Evolutionary conservation across 352 stramenopile genomes (phyloP).

Genomic region (Globisporangium camurandrum): DNA sequence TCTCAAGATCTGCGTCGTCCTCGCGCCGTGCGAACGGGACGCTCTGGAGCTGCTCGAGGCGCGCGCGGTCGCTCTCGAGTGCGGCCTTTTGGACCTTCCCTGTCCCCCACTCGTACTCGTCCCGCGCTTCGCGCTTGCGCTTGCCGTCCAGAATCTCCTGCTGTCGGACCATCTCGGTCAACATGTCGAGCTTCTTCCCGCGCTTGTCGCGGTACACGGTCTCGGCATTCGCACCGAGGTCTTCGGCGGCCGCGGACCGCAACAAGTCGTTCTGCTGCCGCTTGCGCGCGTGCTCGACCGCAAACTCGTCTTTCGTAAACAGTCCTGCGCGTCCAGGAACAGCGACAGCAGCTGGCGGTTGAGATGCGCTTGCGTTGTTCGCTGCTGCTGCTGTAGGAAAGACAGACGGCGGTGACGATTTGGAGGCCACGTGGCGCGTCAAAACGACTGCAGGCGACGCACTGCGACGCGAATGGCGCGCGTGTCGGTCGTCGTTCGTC

Average conservation of each 20-base stretch:
- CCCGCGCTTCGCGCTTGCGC: constrained; percentile 57
- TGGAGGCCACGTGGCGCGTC: neutral
- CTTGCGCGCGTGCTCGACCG: constrained; percentile 41
- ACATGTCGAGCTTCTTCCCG: constrained; percentile 78
- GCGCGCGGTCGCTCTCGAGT: constrained; percentile 39
- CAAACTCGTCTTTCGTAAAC: constrained; percentile 67
- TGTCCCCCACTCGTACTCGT: constrained; percentile 83
- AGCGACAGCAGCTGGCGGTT: constrained; percentile 19
- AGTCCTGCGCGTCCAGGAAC: constrained; percentile 41
- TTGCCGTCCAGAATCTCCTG: constrained; percentile 76
- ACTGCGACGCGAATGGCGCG: neutral
- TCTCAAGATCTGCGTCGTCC: constrained; percentile 66
- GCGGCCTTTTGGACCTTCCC: constrained; percentile 76
- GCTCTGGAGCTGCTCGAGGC: constrained; percentile 59
- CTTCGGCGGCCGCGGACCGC: constrained; percentile 31
- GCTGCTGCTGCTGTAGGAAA: neutral
- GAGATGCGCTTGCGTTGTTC: neutral
- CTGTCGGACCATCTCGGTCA: constrained; percentile 78
- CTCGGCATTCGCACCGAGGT: constrained; percentile 72
- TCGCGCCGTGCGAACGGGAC: constrained; percentile 58
- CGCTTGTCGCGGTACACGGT: constrained; percentile 83
- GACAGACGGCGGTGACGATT: no score
- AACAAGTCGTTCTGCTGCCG: constrained; percentile 47
- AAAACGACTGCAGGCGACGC: no score
- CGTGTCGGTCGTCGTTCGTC: neutral